phyloP scores from a whole-genome alignment of 768 basidiomycete genomes.

The Hirschioporus abietinus region DNA sequence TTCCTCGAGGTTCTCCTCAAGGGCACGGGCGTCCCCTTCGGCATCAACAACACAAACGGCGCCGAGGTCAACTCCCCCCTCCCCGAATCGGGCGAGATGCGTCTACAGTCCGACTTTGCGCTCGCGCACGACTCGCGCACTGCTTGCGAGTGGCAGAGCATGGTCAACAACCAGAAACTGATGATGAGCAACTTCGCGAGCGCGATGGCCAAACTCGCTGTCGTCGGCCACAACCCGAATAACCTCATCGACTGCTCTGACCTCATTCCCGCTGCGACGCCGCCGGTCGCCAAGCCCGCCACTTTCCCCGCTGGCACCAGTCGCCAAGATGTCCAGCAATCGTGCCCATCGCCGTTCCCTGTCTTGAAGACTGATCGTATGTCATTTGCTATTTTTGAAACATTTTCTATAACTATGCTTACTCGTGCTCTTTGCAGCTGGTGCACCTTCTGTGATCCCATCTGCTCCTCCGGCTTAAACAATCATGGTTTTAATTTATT shows the following conservation, averaged over 20 bases:
- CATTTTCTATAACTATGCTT: neutral
- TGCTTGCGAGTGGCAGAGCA: conserved; percentile 44
- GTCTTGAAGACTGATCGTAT: conserved; percentile 1
- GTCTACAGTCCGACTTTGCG: conserved; percentile 37
- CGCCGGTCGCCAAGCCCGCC: conserved; percentile 9
- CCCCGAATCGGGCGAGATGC: conserved; percentile 30
- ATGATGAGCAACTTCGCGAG: conserved; percentile 1
- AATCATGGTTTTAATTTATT: neutral
- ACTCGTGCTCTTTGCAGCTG: neutral
- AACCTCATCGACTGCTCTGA: conserved; percentile 15
- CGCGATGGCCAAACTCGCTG: conserved; percentile 15
- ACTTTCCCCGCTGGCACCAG: conserved; percentile 6
- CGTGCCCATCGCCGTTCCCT: neutral
- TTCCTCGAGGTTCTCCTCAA: conserved; percentile 23
- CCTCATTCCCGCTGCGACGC: conserved; percentile 9
- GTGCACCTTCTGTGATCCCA: neutral
- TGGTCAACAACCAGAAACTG: conserved; percentile 20
- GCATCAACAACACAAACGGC: conserved; percentile 21
- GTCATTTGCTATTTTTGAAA: neutral
- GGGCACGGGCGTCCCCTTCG: conserved; percentile 21
- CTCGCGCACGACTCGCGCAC: conserved; percentile 34
- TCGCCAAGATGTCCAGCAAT: neutral
- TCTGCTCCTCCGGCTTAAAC: neutral
- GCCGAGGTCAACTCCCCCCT: conserved; percentile 35
- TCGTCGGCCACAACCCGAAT: conserved; percentile 11